phyloP scores from a whole-genome alignment of 2,329 filamentous ascomycete species.

The Diaporthe australafricana region DNA sequence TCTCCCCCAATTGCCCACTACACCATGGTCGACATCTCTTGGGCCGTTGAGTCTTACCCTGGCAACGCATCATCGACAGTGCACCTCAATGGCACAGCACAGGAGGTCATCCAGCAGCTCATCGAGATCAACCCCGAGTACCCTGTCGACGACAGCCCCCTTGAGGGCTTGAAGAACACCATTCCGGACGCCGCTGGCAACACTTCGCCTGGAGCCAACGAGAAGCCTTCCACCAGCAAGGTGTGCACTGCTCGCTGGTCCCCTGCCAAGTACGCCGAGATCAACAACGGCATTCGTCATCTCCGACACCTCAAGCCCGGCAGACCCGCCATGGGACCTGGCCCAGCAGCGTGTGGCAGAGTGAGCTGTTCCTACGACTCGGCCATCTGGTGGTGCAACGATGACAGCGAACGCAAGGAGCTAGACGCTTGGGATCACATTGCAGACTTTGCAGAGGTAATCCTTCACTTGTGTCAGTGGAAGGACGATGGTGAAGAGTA shows the following conservation, averaged over 20 bases:
- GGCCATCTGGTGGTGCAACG: conserved; percentile 7
- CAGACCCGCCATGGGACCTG: background rate
- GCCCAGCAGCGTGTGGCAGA: background rate
- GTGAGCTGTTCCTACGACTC: background rate
- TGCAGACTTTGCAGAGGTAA: background rate
- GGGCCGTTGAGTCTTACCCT: background rate
- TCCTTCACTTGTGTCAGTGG: background rate
- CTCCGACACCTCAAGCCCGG: background rate
- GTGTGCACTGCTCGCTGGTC: too few species aligned
- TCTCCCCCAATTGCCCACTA: background rate
- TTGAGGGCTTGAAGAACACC: too few species aligned
- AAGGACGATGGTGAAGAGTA: fast-evolving
- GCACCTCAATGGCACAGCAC: background rate
- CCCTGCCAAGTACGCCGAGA: background rate
- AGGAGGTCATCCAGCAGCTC: background rate
- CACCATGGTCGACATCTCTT: background rate
- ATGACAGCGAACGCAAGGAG: background rate
- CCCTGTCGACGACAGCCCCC: background rate
- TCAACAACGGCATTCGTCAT: background rate
- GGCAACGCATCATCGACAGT: background rate
- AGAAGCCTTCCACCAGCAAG: background rate
- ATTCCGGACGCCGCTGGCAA: too few species aligned
- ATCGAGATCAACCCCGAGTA: background rate
- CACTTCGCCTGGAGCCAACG: too few species aligned
- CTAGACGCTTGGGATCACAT: background rate